Evolutionary conservation across 2,329 filamentous ascomycete genomes (phyloP), one percentile per base, ranked within the genome.

Genomic region (Aspergillus sp.): DNA sequence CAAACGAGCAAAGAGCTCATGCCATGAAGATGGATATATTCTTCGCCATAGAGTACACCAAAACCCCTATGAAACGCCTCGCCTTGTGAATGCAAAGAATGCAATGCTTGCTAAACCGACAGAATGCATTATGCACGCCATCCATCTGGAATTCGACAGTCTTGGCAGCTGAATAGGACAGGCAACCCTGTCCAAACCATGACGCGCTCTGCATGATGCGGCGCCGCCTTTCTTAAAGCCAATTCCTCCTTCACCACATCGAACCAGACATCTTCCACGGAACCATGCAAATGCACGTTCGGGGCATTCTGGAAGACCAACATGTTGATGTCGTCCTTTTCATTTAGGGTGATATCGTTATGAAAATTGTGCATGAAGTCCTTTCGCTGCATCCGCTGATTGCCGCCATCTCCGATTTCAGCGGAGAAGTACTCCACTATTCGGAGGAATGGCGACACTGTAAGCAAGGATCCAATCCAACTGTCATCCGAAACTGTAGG

Each of bases 351-450:
- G 64, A 74, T 74, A 58, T 79, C 77, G n/a, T 70, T 66, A 54
- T 78, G 70, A 57, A 79, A 79, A 49, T 78, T 79, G 49, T 71
- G 68, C 77, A 79, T 79, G 60, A 79, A 79, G 32, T 77, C 73
- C 62, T 73, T 79, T 25, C 77, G 73, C 61, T 78, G 75, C 60
- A 71, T 65, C 21, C 76, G 72, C 60, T 77, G 76, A 57, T 70
- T 78, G 27, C 73, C 71, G 4, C 77, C 76, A 38, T 78, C 74
- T 5, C 77, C 77, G 32, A 79, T 78, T 58, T 79, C 77, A 0
- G 77, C 77, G 2, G 77, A 78, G 65, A 79, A 78, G 57, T 74
- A 79, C 56, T 79, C 76, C 32, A 76, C 72, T 7, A 78, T 72
- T 3, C 77, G 75, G 21, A 65, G 64, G 44, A 79, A 77, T 3